Evolutionary conservation across 495 filamentous ascomycete genomes (phyloP), one percentile per base, ranked within the genome.

Genomic region (Cercophora newfieldiana): DNA sequence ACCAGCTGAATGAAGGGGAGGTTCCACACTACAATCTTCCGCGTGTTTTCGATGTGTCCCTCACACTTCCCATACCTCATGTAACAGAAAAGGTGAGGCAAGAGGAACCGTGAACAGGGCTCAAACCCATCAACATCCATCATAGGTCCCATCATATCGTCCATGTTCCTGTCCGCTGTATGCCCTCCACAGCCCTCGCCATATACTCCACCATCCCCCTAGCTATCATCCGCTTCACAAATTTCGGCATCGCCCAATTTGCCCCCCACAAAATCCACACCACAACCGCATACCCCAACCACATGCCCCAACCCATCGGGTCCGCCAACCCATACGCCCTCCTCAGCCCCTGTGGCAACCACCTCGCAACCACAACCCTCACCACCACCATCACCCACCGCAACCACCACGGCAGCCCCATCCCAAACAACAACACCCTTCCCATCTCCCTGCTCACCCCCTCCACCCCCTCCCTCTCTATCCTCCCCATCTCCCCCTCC

Each of bases 321-420:
- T 62, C 55, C 28, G 48, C 31, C 49, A 66, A 47, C 7, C 62
- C 69, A 61, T 56, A 66, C 10, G 29, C 69, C 59, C 37, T 33
- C 47, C 55, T 51, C 8, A 61, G 28, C 26, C 51, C 14, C 12
- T 54, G 7, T 19, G 69, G 59, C 53, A 64, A 30, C 59, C 63
- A 69, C 51, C 22, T 30, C 8, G 59, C 64, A 63, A 66, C 51
- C 37, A 68, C 37, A n/a, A 69, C 57, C 56, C 65, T 66, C 30
- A 64, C 60, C 3, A 56, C 57, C 25, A 55, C 63, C 48, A 71
- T 59, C 22, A 58, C 31, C 58, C 69, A 66, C 59, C 16, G 16
- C 66, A 66, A 31, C 31, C 37, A 69, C 67, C 67, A 69, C 58
- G 63, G 59, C 63, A 69, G 28, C 37, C 18, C 21, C 54, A 64